These are phyloP conservation scores for Yamadazyma diospyri DNA, from an alignment of 1,139 yeast species.

Conservation along the genomic window DNA sequence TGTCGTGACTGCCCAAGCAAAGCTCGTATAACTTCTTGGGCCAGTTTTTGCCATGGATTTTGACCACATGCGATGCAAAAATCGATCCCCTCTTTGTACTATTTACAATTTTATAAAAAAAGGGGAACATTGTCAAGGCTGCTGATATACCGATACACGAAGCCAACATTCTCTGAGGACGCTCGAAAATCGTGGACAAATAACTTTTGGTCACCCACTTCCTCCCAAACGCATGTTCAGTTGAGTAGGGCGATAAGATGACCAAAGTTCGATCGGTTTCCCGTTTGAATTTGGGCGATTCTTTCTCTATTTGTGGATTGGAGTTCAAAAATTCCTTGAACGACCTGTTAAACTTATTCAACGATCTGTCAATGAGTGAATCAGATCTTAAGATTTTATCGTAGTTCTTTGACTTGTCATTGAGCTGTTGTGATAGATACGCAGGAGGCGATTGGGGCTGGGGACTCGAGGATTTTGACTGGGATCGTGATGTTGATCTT, in stretches of 20 bases:
- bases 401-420: constrained; percentile 16
- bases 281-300: constrained; percentile 44
- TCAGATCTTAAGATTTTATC: constrained; percentile 30
- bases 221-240: constrained; percentile 71
- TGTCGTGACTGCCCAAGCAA: constrained; percentile 57
- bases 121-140: constrained; percentile 69
- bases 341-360: constrained; percentile 38
- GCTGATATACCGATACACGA: constrained; percentile 75
- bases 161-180: constrained; percentile 80
- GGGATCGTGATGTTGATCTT: constrained; percentile 4
- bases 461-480: constrained; percentile 11
- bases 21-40: constrained; percentile 57
- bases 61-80: constrained; percentile 56
- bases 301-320: constrained; percentile 53
- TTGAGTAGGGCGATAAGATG: constrained; percentile 55
- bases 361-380: constrained; percentile 30
- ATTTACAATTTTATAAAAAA: constrained; percentile 50
- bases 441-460: constrained; percentile 1
- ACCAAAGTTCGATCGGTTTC: constrained; percentile 50
- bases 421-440: background rate
- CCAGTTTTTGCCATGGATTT: constrained; percentile 78
- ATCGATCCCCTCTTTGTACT: constrained; percentile 48
- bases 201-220: constrained; percentile 73
- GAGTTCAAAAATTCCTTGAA: constrained; percentile 48
- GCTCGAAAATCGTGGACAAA: constrained; percentile 69